A percentile compares a stretch with the other conserved stretches of the same genome.
phyloP scores from a whole-genome alignment of 495 filamentous ascomycete species.

The Jackrogersella multiformis region DNA sequence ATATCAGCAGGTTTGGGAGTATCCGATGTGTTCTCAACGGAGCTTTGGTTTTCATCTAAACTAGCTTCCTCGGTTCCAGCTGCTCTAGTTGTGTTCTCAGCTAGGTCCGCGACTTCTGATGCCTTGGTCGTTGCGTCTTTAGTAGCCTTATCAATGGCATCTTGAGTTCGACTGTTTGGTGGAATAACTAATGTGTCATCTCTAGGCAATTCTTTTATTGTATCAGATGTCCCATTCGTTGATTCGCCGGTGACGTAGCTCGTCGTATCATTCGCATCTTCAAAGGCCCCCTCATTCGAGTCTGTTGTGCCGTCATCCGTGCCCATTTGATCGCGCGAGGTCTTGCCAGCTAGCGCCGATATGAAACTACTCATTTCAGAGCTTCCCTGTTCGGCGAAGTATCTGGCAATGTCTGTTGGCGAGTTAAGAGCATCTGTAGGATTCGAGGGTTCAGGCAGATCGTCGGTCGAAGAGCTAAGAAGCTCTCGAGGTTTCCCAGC shows the following conservation, averaged over 20 bases:
- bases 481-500: slow-evolving; percentile 21
- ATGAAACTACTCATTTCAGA: slow-evolving; percentile 43
- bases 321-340: neutral
- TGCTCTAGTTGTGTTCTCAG: neutral
- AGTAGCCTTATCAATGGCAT: neutral
- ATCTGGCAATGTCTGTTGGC: slow-evolving; percentile 36
- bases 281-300: neutral
- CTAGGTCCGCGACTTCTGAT: neutral
- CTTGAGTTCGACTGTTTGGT: slow-evolving; percentile 25
- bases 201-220: slow-evolving; percentile 26
- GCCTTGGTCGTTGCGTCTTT: neutral
- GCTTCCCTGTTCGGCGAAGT: slow-evolving; percentile 38
- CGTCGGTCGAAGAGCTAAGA: neutral
- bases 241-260: neutral
- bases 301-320: neutral
- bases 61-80: neutral
- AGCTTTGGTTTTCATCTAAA: neutral
- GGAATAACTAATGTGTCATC: slow-evolving; percentile 17
- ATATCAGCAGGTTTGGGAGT: slow-evolving; percentile 22
- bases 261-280: neutral
- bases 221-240: neutral
- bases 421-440: slow-evolving; percentile 29
- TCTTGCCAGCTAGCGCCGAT: slow-evolving; percentile 22
- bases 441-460: slow-evolving; percentile 9
- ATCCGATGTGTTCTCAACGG: neutral